These are phyloP conservation scores for Vitrella brassicaformis DNA, from an alignment of 73 alveolate species.

Conservation along the genomic window DNA sequence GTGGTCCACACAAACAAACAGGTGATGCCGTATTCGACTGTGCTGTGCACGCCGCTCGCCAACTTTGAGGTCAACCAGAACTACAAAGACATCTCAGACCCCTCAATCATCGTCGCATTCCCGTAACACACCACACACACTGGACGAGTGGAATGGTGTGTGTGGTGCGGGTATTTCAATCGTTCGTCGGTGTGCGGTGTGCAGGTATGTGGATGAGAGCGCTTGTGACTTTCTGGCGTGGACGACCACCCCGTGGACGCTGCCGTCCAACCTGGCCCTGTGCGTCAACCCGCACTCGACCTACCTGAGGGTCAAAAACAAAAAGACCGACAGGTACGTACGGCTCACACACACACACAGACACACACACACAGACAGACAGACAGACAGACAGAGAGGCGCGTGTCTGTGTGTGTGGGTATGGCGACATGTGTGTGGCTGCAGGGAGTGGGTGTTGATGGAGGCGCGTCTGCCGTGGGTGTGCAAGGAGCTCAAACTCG, in stretches of 20 bases:
- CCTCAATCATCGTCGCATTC: conserved; percentile 89
- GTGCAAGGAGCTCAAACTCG: too few species aligned
- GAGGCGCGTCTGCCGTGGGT: too few species aligned
- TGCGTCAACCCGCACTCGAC: conserved; percentile 82
- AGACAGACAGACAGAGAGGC: conserved; percentile 1
- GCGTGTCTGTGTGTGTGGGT: too few species aligned
- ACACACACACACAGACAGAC: neutral
- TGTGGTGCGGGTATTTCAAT: too few species aligned
- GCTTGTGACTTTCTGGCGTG: conserved; percentile 82
- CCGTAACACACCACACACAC: conserved; percentile 66
- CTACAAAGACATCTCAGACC: conserved; percentile 82
- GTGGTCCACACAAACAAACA: neutral
- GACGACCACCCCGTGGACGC: conserved; percentile 99
- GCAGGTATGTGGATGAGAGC: conserved; percentile 45
- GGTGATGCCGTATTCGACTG: conserved; percentile 98
- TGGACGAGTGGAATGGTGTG: too few species aligned
- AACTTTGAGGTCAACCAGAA: conserved; percentile 90
- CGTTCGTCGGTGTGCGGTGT: neutral
- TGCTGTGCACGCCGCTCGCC: conserved; percentile 89
- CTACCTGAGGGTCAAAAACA: conserved; percentile 41
- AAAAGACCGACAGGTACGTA: too few species aligned
- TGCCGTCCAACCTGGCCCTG: conserved; percentile 88
- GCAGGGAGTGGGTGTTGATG: too few species aligned
- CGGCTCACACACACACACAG: neutral
- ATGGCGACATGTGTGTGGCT: too few species aligned